Evolutionary conservation across 1,139 yeast genomes (phyloP).

Genomic region (Yarrowia galli): DNA sequence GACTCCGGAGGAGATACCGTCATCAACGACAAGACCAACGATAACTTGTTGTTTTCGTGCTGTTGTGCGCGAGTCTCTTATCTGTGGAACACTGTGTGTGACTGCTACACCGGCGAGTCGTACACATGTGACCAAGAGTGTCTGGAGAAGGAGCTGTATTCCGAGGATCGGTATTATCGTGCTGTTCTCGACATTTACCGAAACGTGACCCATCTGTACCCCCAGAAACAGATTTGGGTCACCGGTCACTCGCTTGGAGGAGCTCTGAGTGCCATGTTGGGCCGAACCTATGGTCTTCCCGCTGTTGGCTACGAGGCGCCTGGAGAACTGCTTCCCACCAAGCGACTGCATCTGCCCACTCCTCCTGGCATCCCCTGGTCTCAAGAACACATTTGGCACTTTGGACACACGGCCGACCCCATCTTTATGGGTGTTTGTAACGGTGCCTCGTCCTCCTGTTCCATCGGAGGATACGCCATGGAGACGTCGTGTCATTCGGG

Average conservation of each 20-base stretch:
- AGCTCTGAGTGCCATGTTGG: conserved; percentile 78
- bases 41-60: conserved; percentile 87
- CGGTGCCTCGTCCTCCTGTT: conserved; percentile 91
- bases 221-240: conserved; percentile 77
- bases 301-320: conserved; percentile 93
- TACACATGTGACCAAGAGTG: conserved; percentile 92
- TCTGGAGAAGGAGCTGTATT: conserved; percentile 74
- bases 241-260: conserved; percentile 98
- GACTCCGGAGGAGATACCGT: conserved; percentile 81
- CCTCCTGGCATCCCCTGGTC: conserved; percentile 89
- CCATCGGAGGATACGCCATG: conserved; percentile 96
- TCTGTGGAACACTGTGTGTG: conserved; percentile 95
- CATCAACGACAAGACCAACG: conserved; percentile 80
- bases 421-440: conserved; percentile 96
- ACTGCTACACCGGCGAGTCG: conserved; percentile 78
- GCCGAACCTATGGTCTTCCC: conserved; percentile 89
- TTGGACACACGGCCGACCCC: conserved; percentile 98
- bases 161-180: conserved; percentile 81
- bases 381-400: conserved; percentile 88
- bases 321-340: conserved; percentile 84
- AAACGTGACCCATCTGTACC: conserved; percentile 72
- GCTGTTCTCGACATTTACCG: conserved; percentile 81
- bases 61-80: conserved; percentile 95
- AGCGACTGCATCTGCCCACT: conserved; percentile 84
- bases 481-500: conserved; percentile 97